These are phyloP conservation scores for Boletus reticuloceps DNA, from an alignment of 768 basidiomycete genomes.

Conservation along the genomic window DNA sequence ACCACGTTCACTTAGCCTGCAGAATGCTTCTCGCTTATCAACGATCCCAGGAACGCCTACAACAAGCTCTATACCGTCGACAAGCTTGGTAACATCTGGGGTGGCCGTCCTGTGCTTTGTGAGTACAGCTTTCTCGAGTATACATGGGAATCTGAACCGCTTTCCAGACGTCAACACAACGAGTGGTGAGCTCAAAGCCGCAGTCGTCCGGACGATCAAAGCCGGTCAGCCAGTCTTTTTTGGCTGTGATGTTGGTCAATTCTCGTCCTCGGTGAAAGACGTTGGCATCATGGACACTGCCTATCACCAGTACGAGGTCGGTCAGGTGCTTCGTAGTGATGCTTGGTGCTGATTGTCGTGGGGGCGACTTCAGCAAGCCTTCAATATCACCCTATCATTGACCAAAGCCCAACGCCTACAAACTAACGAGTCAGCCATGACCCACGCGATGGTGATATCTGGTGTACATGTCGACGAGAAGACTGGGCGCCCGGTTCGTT, in stretches of 20 bases:
- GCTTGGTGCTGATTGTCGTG: constrained; percentile 2
- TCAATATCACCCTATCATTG: constrained; percentile 75
- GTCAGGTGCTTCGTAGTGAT: not conserved
- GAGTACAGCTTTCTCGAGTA: constrained; percentile 22
- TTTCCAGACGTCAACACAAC: constrained; percentile 83
- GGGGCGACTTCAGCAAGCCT: constrained; percentile 55
- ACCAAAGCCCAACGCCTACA: constrained; percentile 84
- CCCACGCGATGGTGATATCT: constrained; percentile 86
- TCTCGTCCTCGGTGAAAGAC: constrained; percentile 52
- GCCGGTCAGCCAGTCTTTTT: constrained; percentile 92
- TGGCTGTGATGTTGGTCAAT: constrained; percentile 94
- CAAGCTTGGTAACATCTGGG: constrained; percentile 91
- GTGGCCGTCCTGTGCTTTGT: constrained; percentile 83
- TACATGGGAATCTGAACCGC: not conserved
- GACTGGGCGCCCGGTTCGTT: constrained; percentile 75
- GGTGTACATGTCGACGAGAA: constrained; percentile 81
- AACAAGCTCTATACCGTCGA: constrained; percentile 87
- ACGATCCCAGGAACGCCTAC: constrained; percentile 89
- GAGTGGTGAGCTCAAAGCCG: constrained; percentile 75
- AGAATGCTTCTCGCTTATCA: constrained; percentile 89
- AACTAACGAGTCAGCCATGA: constrained; percentile 86
- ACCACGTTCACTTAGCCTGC: constrained; percentile 41
- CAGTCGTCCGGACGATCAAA: constrained; percentile 82
- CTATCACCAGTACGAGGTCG: constrained; percentile 78
- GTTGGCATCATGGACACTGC: constrained; percentile 85